These are phyloP conservation scores for Cercospora canescens DNA, from an alignment of 2,329 filamentous ascomycete species.

Conservation along the genomic window DNA sequence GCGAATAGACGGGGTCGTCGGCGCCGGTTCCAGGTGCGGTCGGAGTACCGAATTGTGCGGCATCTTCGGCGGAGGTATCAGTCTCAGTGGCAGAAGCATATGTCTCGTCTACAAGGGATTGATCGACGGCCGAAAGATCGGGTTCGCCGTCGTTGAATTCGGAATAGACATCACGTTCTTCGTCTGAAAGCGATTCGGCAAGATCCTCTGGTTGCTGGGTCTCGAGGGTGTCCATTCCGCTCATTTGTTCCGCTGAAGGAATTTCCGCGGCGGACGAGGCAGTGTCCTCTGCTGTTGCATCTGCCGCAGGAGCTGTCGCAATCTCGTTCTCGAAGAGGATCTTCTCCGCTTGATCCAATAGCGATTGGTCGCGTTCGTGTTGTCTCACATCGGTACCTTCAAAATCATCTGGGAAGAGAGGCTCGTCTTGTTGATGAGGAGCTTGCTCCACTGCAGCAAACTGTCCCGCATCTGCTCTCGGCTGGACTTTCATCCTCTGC, in stretches of 20 bases:
- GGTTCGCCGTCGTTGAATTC: not conserved
- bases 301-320: not conserved
- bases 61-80: conserved; percentile 13
- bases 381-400: conserved; percentile 17
- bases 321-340: conserved; percentile 4
- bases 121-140: conserved; percentile 10
- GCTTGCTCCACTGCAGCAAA: not conserved
- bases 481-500: not conserved
- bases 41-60: conserved; percentile 20
- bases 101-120: conserved; percentile 17
- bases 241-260: not conserved
- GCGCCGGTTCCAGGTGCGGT: not conserved
- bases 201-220: not conserved
- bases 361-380: conserved; percentile 18
- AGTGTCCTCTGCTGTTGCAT: not conserved
- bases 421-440: conserved; percentile 3
- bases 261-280: not conserved
- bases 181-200: not conserved
- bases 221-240: not conserved
- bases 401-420: conserved; percentile 15
- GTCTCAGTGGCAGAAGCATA: not conserved
- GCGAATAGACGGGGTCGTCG: conserved; percentile 4
- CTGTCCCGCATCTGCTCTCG: not conserved
- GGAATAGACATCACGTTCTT: conserved; percentile 4
- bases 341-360: conserved; percentile 17